Conservation (phyloP, 305 asterid genomes). For the Vinca major region DNA sequence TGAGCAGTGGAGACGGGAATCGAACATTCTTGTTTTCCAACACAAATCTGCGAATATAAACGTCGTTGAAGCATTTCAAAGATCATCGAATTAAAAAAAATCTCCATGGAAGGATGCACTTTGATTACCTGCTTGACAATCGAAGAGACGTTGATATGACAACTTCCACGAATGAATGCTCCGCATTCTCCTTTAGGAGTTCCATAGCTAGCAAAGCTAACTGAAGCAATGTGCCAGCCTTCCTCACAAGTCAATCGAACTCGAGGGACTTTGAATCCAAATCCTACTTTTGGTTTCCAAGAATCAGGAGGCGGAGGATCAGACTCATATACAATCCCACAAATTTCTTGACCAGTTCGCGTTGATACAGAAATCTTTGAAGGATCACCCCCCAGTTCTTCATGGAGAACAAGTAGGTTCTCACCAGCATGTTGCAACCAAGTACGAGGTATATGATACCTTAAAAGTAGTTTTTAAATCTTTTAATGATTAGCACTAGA, state of each 20-base stretch:
- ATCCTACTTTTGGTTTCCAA: constrained; percentile 40
- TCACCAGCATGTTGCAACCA: constrained; percentile 48
- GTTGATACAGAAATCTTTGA: constrained; percentile 37
- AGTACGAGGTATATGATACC: constrained; percentile 67
- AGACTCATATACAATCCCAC: constrained; percentile 39
- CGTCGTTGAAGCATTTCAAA: background rate
- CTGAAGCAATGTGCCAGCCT: constrained; percentile 43
- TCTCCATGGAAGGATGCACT: background rate
- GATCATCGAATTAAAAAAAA: background rate
- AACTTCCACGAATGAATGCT: constrained; percentile 34
- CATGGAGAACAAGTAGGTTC: constrained; percentile 61
- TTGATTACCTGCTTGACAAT: constrained; percentile 36
- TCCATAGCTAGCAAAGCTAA: constrained; percentile 57
- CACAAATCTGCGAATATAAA: constrained; percentile 35
- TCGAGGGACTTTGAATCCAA: constrained; percentile 31
- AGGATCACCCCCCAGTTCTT: constrained; percentile 73
- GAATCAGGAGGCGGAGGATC: constrained; percentile 57
- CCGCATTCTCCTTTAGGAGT: constrained; percentile 56
- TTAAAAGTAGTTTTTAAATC: constrained; percentile 18
- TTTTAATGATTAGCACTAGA: background rate
- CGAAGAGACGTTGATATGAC: constrained; percentile 38
- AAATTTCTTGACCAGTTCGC: constrained; percentile 38
- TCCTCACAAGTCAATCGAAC: constrained; percentile 50
- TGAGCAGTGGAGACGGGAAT: constrained; percentile 31
- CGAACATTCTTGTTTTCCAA: constrained; percentile 48